These are phyloP conservation scores for Lactifluus rugatus DNA, from an alignment of 768 basidiomycete genomes.

Conservation along the genomic window DNA sequence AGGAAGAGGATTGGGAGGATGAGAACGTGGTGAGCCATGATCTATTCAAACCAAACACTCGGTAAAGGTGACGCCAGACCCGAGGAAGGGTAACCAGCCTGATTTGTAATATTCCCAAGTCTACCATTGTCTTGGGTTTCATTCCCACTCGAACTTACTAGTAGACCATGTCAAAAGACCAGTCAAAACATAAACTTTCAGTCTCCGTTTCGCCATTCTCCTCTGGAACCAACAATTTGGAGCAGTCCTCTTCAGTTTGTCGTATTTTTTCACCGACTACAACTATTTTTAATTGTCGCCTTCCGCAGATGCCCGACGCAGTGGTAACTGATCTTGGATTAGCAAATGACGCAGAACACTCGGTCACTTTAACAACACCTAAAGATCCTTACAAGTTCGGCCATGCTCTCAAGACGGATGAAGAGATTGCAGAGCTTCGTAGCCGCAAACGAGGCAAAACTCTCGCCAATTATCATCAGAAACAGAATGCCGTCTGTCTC, in stretches of 20 bases:
- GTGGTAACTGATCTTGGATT: constrained; percentile 17
- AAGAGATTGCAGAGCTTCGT: constrained; percentile 54
- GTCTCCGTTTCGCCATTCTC: neutral
- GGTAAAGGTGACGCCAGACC: neutral
- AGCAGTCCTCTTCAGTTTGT: neutral
- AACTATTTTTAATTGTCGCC: neutral
- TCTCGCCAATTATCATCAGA: constrained; percentile 55
- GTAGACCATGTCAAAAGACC: neutral
- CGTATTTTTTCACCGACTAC: neutral
- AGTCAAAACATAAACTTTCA: neutral
- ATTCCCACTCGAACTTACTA: neutral
- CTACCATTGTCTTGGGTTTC: neutral
- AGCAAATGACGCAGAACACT: constrained; percentile 32
- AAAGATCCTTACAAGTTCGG: constrained; percentile 61
- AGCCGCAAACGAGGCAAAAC: constrained; percentile 48
- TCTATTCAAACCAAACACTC: neutral
- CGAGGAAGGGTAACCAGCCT: neutral
- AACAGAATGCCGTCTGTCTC: constrained; percentile 57
- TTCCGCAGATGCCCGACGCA: constrained; percentile 14
- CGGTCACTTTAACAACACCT: constrained; percentile 27
- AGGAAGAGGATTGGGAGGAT: neutral
- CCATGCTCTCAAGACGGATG: constrained; percentile 49
- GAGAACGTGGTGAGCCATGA: neutral
- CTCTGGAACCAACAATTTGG: neutral
- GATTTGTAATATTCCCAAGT: constrained; percentile 1